Evolutionary conservation across 2,329 filamentous ascomycete species (phyloP).

Genomic region (Sordariomycetes sp.): DNA sequence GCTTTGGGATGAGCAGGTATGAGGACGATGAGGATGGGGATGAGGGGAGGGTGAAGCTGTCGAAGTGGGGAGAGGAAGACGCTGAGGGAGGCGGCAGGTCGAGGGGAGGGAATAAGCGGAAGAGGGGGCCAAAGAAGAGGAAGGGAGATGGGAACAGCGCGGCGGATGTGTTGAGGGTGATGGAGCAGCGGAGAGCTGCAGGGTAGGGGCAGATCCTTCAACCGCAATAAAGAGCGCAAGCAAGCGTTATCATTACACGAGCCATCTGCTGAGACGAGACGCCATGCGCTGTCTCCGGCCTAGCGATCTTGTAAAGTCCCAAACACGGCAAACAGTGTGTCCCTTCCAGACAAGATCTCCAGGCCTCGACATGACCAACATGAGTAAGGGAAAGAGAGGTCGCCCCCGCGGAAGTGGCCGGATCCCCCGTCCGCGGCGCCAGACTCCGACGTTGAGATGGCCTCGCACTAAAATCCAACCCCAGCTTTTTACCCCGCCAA

Average conservation of each 20-base stretch:
- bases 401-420: no score
- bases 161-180: constrained; percentile 65
- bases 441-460: no score
- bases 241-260: not conserved
- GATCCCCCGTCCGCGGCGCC: no score
- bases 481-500: not conserved
- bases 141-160: constrained; percentile 70
- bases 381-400: no score
- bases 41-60: constrained; percentile 51
- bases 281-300: not conserved
- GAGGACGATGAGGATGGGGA: constrained; percentile 82
- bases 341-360: no score
- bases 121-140: constrained; percentile 60
- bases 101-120: constrained; percentile 40
- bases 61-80: constrained; percentile 46
- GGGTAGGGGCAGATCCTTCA: constrained; percentile 8
- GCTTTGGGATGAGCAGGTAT: constrained; percentile 78
- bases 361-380: no score
- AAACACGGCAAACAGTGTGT: no score
- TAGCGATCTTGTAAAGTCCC: no score
- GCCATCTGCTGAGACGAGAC: not conserved
- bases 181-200: constrained; percentile 44
- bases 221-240: not conserved
- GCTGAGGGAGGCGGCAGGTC: constrained; percentile 29
- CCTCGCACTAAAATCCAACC: not conserved